Conservation (phyloP, 441 rosid genomes). For the Francoa sonchifolia region DNA sequence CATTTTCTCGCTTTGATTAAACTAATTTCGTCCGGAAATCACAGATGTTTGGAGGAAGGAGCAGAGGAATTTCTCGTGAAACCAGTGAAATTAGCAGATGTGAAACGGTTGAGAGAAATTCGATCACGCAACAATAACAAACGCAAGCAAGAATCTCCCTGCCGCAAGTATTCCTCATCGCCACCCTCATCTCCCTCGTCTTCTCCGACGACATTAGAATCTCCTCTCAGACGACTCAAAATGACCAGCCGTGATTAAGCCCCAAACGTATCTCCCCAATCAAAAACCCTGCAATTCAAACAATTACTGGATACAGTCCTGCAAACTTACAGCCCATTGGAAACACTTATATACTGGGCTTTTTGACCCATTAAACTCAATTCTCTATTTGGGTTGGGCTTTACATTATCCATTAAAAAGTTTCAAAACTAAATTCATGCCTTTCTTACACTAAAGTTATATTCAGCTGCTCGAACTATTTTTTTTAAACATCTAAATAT, state of each 20-base stretch:
- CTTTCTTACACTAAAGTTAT: no score
- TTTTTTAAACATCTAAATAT: no score
- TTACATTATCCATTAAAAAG: no score
- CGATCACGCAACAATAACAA: no score
- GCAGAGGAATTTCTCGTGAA: slow-evolving; percentile 84
- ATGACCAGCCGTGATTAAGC: slow-evolving; percentile 14
- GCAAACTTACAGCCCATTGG: no score
- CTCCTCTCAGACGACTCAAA: slow-evolving; percentile 34
- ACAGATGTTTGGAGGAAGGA: slow-evolving; percentile 94
- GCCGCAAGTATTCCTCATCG: slow-evolving; percentile 12
- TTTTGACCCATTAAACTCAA: no score
- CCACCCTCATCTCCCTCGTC: slow-evolving; percentile 18
- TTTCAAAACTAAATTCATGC: no score
- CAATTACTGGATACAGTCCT: no score
- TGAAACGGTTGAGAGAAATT: slow-evolving; percentile 44
- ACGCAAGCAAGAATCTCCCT: slow-evolving; percentile 15
- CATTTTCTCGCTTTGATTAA: no score
- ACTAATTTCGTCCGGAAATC: background rate
- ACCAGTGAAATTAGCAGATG: slow-evolving; percentile 87
- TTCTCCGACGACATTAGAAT: slow-evolving; percentile 35
- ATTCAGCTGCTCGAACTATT: no score
- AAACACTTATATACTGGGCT: no score
- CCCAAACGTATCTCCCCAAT: background rate
- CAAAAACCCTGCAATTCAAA: background rate
- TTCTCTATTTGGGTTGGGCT: no score